phyloP scores from a whole-genome alignment of 2,329 filamentous ascomycete species.

The Acephala macrosclerotiorum region DNA sequence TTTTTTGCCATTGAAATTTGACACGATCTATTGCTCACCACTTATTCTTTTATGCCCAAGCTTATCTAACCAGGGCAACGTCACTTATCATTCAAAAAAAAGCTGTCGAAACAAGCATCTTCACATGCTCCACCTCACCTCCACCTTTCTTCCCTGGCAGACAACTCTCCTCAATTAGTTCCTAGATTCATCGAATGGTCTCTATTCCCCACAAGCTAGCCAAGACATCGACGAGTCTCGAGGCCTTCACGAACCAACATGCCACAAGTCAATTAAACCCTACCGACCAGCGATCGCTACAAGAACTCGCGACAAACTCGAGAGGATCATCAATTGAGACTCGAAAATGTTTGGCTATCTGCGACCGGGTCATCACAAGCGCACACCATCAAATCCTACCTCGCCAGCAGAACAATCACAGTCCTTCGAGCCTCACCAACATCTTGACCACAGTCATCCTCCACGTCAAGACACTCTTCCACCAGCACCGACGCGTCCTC shows the following conservation, averaged over 20 bases:
- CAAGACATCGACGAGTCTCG: slow-evolving; percentile 4
- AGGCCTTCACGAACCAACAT: slow-evolving; percentile 1
- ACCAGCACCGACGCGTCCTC: slow-evolving; percentile 45
- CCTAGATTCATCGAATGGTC: not conserved
- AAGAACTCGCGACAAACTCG: not conserved
- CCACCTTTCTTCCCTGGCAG: slow-evolving; percentile 8
- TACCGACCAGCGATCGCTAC: not conserved
- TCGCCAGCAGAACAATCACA: slow-evolving; percentile 42
- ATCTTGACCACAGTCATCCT: slow-evolving; percentile 40
- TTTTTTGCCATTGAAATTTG: not conserved
- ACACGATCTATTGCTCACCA: not conserved
- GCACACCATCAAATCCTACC: slow-evolving; percentile 43
- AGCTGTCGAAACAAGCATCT: slow-evolving; percentile 14
- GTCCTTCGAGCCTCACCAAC: slow-evolving; percentile 39
- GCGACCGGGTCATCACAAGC: slow-evolving; percentile 42
- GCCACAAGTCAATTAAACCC: not conserved
- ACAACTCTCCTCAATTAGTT: not conserved
- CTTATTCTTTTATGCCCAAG: not conserved
- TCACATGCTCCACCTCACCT: slow-evolving; percentile 18
- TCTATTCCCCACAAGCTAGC: not conserved
- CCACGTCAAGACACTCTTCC: slow-evolving; percentile 34
- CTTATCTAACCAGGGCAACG: slow-evolving; percentile 2
- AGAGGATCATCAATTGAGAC: slow-evolving; percentile 1
- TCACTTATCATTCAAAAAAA: slow-evolving; percentile 5
- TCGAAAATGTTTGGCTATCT: slow-evolving; percentile 46